phyloP scores from a whole-genome alignment of 169 alveolate species.

The Plasmodium vinckei region DNA sequence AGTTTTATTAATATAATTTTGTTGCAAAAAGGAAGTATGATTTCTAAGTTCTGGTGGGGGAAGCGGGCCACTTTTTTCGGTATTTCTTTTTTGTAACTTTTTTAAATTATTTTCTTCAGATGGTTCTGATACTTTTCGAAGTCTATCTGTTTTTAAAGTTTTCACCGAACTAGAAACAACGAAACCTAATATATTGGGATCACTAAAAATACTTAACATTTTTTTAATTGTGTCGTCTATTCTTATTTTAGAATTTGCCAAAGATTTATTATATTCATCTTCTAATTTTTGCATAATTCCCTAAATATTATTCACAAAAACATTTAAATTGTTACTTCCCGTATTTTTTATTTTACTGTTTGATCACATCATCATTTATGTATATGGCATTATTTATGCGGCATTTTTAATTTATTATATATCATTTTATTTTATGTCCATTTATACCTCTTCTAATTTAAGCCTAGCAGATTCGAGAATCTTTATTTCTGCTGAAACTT shows the following conservation, averaged over 20 bases:
- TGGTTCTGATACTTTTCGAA: conserved; percentile 14
- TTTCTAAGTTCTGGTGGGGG: conserved; percentile 75
- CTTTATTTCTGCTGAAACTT: conserved; percentile 82
- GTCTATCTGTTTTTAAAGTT: conserved; percentile 26
- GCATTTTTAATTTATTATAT: background rate
- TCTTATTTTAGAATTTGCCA: conserved; percentile 41
- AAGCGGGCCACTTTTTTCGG: conserved; percentile 49
- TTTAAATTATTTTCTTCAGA: conserved; percentile 14
- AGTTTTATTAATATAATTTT: conserved; percentile 41
- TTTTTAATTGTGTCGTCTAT: conserved; percentile 61
- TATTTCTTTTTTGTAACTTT: conserved; percentile 9
- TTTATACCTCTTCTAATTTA: conserved; percentile 82
- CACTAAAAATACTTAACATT: conserved; percentile 60
- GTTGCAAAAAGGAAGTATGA: conserved; percentile 51
- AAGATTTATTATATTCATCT: conserved; percentile 67
- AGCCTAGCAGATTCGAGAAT: conserved; percentile 79
- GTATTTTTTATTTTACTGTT: too few relatives aligned
- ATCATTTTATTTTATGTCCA: background rate
- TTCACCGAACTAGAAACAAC: conserved; percentile 65
- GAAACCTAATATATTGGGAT: conserved; percentile 42
- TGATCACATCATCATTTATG: too few relatives aligned
- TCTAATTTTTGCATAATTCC: conserved; percentile 75
- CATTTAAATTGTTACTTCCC: background rate
- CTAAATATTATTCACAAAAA: conserved; percentile 4
- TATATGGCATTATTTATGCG: too few relatives aligned